Conservation (phyloP, 371 early-diverging fungal species). For the Apophysomyces elegans region DNA sequence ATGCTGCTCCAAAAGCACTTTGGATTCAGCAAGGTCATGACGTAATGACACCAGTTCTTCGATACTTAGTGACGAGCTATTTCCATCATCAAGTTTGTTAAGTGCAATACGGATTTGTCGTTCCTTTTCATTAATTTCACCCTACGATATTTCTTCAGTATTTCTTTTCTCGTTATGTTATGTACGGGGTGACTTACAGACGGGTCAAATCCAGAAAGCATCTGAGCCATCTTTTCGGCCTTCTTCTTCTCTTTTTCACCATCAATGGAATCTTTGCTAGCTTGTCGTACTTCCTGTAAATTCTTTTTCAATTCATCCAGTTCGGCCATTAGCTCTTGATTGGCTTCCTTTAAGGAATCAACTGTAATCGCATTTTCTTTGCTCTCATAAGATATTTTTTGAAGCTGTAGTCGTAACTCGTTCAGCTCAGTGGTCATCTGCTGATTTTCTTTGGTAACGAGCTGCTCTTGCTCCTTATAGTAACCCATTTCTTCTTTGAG, state of each 20-base stretch:
- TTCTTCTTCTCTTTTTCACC: slow-evolving; percentile 79
- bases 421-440: slow-evolving; percentile 66
- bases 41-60: slow-evolving; percentile 80
- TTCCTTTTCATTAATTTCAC: slow-evolving; percentile 77
- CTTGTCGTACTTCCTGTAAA: slow-evolving; percentile 44
- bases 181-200: slow-evolving; percentile 50
- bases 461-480: slow-evolving; percentile 66
- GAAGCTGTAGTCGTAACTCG: slow-evolving; percentile 78
- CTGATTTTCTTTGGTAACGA: slow-evolving; percentile 73
- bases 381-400: slow-evolving; percentile 84
- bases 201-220: slow-evolving; percentile 86
- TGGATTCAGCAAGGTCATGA: slow-evolving; percentile 77
- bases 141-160: slow-evolving; percentile 24
- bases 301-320: slow-evolving; percentile 73
- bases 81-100: slow-evolving; percentile 59
- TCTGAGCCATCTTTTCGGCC: slow-evolving; percentile 83
- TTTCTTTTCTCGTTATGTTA: background rate
- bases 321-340: slow-evolving; percentile 70
- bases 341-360: slow-evolving; percentile 85
- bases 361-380: slow-evolving; percentile 83
- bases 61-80: slow-evolving; percentile 36
- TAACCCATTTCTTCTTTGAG: slow-evolving; percentile 69
- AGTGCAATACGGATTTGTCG: slow-evolving; percentile 73
- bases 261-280: slow-evolving; percentile 39
- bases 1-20: slow-evolving; percentile 69